phyloP scores from a whole-genome alignment of 2,329 filamentous ascomycete species.

The Aciculosporium take region DNA sequence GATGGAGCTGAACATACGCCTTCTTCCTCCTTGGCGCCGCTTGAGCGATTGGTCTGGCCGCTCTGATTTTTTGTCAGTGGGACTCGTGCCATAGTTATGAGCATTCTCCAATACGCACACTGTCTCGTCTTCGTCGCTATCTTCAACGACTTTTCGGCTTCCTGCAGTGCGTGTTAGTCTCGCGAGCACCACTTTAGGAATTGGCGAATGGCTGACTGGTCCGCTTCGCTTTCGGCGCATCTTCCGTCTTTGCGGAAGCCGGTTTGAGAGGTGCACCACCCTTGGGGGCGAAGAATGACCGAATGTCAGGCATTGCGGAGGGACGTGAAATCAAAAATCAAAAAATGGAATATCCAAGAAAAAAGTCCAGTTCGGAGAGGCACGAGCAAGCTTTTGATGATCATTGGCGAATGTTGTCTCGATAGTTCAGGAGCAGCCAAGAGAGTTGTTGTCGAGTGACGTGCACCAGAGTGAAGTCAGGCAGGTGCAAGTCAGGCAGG shows the following conservation, averaged over 20 bases:
- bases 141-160: slow-evolving; percentile 58
- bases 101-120: neutral
- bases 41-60: slow-evolving; percentile 41
- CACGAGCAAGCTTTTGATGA: slow-evolving; percentile 10
- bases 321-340: neutral
- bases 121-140: slow-evolving; percentile 63
- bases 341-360: slow-evolving; percentile 2
- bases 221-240: slow-evolving; percentile 29
- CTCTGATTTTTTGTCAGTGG: slow-evolving; percentile 9
- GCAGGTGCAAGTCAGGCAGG: slow-evolving; percentile 7
- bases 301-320: slow-evolving; percentile 67
- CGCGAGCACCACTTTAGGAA: neutral
- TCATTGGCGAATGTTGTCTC: slow-evolving; percentile 12
- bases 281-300: slow-evolving; percentile 78
- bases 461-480: slow-evolving; percentile 19
- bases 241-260: slow-evolving; percentile 30
- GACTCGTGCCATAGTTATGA: neutral
- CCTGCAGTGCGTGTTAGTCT: slow-evolving; percentile 20
- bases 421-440: slow-evolving; percentile 14
- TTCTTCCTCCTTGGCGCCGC: slow-evolving; percentile 39
- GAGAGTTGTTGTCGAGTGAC: too few species aligned
- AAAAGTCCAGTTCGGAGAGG: slow-evolving; percentile 1
- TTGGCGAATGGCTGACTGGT: slow-evolving; percentile 23
- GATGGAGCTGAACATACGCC: slow-evolving; percentile 22
- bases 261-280: slow-evolving; percentile 39